These are phyloP conservation scores for Naganishia vaughanmartiniae DNA, from an alignment of 768 basidiomycete genomes.

Conservation along the genomic window DNA sequence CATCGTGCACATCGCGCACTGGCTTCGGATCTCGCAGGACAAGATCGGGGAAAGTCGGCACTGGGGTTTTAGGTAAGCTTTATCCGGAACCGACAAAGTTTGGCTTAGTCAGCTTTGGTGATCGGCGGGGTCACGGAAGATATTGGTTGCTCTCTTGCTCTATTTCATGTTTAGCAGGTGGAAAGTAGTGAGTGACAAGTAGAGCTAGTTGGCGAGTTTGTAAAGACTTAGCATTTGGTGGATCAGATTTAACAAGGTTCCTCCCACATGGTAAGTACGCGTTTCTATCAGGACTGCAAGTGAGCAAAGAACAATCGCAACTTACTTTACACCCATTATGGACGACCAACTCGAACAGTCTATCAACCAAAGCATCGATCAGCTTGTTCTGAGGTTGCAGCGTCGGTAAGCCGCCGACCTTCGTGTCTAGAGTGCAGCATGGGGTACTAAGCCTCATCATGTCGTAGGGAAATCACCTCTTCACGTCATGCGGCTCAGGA, in stretches of 20 bases:
- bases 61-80: background rate
- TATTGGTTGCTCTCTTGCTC: background rate
- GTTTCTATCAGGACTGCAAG: background rate
- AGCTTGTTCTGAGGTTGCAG: slow-evolving; percentile 28
- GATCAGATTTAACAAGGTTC: background rate
- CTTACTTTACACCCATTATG: background rate
- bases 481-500: slow-evolving; percentile 85
- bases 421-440: background rate
- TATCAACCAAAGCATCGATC: slow-evolving; percentile 31
- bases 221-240: background rate
- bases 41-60: background rate
- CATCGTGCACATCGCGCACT: slow-evolving; percentile 1
- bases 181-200: too few relatives aligned
- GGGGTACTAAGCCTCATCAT: background rate
- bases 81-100: background rate
- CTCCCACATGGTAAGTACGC: background rate
- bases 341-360: slow-evolving; percentile 20
- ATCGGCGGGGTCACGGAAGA: background rate
- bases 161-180: too few relatives aligned
- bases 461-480: slow-evolving; percentile 78
- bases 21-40: background rate
- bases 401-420: slow-evolving; percentile 18
- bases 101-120: background rate
- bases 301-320: background rate
- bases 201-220: background rate